These are phyloP conservation scores for Aureobasidium sp. DNA, from an alignment of 2,329 filamentous ascomycete species.

Conservation along the genomic window DNA sequence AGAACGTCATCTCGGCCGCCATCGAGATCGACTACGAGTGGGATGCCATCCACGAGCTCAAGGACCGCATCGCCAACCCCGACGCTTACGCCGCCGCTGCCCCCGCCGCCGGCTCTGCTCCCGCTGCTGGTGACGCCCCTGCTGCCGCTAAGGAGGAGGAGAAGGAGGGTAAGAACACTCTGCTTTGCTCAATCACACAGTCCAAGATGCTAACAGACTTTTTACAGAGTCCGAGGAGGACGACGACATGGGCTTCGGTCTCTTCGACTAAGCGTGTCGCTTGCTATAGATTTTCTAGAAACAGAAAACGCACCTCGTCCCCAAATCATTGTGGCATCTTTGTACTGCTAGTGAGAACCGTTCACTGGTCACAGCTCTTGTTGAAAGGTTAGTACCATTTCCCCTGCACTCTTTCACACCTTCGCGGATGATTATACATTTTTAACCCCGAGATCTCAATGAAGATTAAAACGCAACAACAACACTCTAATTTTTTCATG, in stretches of 20 bases:
- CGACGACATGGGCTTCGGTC: constrained; percentile 46
- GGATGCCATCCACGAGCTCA: constrained; percentile 94
- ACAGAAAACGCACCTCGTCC: constrained; percentile 17
- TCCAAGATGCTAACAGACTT: not conserved
- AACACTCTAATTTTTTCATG: constrained; percentile 69
- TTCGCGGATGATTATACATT: constrained; percentile 52
- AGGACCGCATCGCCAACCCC: constrained; percentile 99
- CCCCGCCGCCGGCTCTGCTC: constrained; percentile 55
- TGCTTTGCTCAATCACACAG: too few species aligned
- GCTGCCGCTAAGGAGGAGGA: constrained; percentile 47
- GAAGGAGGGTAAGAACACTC: constrained; percentile 36
- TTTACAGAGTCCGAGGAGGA: constrained; percentile 46
- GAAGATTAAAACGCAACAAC: constrained; percentile 57
- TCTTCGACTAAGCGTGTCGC: constrained; percentile 40
- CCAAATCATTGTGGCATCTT: not conserved
- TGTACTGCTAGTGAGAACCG: not conserved
- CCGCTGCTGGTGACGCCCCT: constrained; percentile 42
- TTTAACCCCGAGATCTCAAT: constrained; percentile 57
- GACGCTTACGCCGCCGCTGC: constrained; percentile 86
- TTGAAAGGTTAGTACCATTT: constrained; percentile 10
- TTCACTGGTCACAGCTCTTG: not conserved
- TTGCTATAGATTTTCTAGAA: constrained; percentile 8
- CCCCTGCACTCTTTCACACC: not conserved
- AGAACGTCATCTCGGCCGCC: constrained; percentile 88
- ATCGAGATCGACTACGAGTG: constrained; percentile 86